Conservation (phyloP, 2,329 filamentous ascomycete genomes). For the Hypomyces perniciosus region DNA sequence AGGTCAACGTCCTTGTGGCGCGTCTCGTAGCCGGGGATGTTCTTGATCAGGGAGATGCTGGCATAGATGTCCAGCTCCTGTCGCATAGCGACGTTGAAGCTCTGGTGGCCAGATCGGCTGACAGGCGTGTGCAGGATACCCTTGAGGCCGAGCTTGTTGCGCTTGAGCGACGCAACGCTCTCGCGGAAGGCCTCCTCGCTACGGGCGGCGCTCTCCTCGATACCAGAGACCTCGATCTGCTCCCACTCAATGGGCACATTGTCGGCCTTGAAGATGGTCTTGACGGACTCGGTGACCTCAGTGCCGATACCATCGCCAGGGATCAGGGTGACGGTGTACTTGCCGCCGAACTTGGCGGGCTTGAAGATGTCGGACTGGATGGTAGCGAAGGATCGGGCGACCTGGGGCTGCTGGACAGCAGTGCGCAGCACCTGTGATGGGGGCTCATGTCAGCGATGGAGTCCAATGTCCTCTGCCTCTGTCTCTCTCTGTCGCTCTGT, state of each 20-base stretch:
- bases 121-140: slow-evolving; percentile 98
- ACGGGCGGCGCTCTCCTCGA: slow-evolving; percentile 74
- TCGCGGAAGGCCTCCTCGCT: slow-evolving; percentile 94
- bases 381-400: slow-evolving; percentile 63
- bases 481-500: neutral
- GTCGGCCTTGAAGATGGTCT: slow-evolving; percentile 99
- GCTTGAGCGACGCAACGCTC: slow-evolving; percentile 88
- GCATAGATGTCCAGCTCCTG: slow-evolving; percentile 99
- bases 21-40: slow-evolving; percentile 97
- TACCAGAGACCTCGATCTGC: slow-evolving; percentile 90
- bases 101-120: slow-evolving; percentile 93
- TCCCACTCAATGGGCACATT: slow-evolving; percentile 99
- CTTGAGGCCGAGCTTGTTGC: slow-evolving; percentile 99
- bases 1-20: slow-evolving; percentile 96
- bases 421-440: slow-evolving; percentile 45
- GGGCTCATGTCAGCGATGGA: slow-evolving; percentile 19
- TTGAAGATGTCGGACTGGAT: slow-evolving; percentile 96
- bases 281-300: slow-evolving; percentile 96
- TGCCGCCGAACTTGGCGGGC: slow-evolving; percentile 97
- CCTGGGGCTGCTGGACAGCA: slow-evolving; percentile 39
- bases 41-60: slow-evolving; percentile 97
- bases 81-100: slow-evolving; percentile 98
- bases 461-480: neutral
- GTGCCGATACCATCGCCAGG: slow-evolving; percentile 98
- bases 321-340: slow-evolving; percentile 98